These are phyloP conservation scores for Nitzschia palea DNA, from an alignment of 108 stramenopile genomes.

Conservation along the genomic window DNA sequence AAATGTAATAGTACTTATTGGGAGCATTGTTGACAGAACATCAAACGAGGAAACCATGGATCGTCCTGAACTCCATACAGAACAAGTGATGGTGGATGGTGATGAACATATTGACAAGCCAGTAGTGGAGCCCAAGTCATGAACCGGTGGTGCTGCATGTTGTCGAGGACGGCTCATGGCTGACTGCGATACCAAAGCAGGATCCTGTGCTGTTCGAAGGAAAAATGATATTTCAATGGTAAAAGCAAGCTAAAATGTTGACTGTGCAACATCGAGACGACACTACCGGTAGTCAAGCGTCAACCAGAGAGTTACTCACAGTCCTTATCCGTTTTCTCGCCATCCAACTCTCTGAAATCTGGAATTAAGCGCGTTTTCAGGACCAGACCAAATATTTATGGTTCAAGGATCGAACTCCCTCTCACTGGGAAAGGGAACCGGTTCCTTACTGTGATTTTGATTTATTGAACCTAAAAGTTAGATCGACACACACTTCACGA, in stretches of 20 bases:
- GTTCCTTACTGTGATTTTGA: too few relatives aligned
- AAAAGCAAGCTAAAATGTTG: background rate
- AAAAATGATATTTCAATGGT: background rate
- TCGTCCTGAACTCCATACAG: background rate
- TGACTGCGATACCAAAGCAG: too few relatives aligned
- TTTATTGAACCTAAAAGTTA: too few relatives aligned
- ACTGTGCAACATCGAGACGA: background rate
- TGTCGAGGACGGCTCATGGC: background rate
- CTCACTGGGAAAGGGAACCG: too few relatives aligned
- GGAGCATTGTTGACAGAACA: background rate
- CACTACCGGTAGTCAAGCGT: background rate
- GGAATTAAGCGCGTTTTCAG: too few relatives aligned
- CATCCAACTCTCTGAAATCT: too few relatives aligned
- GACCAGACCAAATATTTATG: too few relatives aligned
- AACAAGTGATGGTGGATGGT: background rate
- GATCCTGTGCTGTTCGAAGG: too few relatives aligned
- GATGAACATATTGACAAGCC: background rate
- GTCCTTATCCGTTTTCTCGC: too few relatives aligned
- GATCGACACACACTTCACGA: too few relatives aligned
- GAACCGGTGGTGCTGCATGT: background rate
- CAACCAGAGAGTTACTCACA: too few relatives aligned
- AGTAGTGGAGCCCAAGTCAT: background rate
- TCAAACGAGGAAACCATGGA: background rate
- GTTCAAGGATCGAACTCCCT: too few relatives aligned
- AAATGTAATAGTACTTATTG: background rate